Evolutionary conservation across 2,329 filamentous ascomycete genomes (phyloP), one percentile per base, ranked within the genome.

Genomic region (Exophiala oligosperma): DNA sequence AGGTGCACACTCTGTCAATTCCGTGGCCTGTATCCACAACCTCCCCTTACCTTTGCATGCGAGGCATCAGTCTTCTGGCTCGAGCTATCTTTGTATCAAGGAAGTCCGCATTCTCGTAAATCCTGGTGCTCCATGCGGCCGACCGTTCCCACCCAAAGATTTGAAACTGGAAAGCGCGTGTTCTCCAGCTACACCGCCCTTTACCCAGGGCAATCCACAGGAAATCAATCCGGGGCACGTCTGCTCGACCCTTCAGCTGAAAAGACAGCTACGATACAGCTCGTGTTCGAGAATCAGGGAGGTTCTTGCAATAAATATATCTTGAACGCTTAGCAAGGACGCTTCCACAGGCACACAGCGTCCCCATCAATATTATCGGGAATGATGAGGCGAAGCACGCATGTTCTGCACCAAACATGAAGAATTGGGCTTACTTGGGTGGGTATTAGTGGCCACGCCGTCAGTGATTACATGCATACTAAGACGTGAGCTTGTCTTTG

Each of bases 391-490:
- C 59, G 59, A 52, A 61, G 58, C 58, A 57, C 41, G 47, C 41
- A 55, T 28, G 26, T 26, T 37, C 26, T 54, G 35, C 35, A 29
- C 41, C 52, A 41, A 44, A 26, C 35, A 58, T 23, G 35, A 17
- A 49, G 52, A 46, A 26, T 29, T 21, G 55, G 57, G 49, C 49
- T 48, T 59, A 61, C 54, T 52, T 29, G 2, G n/a, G 14, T 43
- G 40, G 40, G 21, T 23, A 35, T 21, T 21, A 21, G 40, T 43
- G 40, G 40, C 40, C 14, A 55, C 54, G 44, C 55, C 58, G 51
- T 46, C 47, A 62, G 32, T 32, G 58, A 63, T 63, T 61, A 63
- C 58, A 38, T 63, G 58, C 61, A 61, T 63, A 53, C 32, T 35
- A 35, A 35, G 59, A 55, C 32, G 48, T 32, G 54, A 53, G 57